Base-by-base conservation (phyloP, 148 eudicot genomes). In the Spergularia marina region DNA sequence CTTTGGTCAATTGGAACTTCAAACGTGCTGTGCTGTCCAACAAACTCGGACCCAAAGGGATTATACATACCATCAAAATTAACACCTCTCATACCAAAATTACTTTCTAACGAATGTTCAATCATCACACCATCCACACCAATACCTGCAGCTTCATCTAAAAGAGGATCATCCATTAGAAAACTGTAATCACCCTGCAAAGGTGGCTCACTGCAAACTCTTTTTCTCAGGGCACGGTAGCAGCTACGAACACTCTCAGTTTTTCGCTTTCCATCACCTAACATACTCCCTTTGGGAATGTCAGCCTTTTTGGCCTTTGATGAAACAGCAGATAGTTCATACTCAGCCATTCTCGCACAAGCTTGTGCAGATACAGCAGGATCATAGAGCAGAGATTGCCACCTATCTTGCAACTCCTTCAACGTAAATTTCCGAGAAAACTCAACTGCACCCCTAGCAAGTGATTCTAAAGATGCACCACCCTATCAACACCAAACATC, bases 371-470 rank as follows among this genome's bases (percentile, higher is more conserved):
- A 79, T 59, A 89, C 73, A 75, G 70, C 88, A 52, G 94, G 87
- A 82, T 94, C 94, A 81, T 90, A 90, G 8, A 94, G 91, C 67
- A 92, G 85, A 13, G 87, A 85, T 74, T 78, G 80, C 98, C 96
- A 92, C 72, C 98, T 83, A 70, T 94, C 90, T 72, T 82, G 87
- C 79, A 91, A 77, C 76, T 94, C 97, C 70, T 79, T 84, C 47
- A 89, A 74, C 5, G 96, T 82, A 85, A 80, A 94, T 74, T 84
- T 77, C 51, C 88, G 88, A 56, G 98, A 94, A 85, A 91, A 94
- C 53, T 84, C 88, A 70, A 90, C 90, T 39, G 97, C 97, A 49
- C 98, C 97, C 78, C 90, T 95, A n/a, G 98, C 98, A 81, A 94
- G 97, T 62, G 98, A 87, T 80, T 91, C 96, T 76, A 92, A 81